Base-by-base conservation (phyloP, 495 filamentous ascomycete genomes). In the Podospora didyma region DNA sequence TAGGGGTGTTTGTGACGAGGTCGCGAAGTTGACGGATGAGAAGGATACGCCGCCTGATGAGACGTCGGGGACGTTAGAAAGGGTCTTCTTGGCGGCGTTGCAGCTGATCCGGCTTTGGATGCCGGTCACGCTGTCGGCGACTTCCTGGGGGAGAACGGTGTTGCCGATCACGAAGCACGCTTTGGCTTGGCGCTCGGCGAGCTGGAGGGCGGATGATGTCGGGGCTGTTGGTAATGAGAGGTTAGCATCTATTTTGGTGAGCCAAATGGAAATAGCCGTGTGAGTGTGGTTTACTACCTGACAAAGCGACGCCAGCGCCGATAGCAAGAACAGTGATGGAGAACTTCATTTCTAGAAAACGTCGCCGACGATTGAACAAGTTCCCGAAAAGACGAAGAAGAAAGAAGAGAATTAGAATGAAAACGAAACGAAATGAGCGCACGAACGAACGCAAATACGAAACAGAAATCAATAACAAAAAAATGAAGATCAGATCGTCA, bases 121-220 rank as follows among this genome's bases (percentile, higher is more conserved):
- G 34, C 21, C 26, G 16, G 50, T 62, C 23, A 69, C 76, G 14
- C 61, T 45, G 60, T 66, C 63, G 37, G 63, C 58, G 20, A 63
- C 60, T 47, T 75, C 72, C 1, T 58, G 28, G 6, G 76, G 75
- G 2, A 79, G 69, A 7, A 64, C 61, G n/a, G 57, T 44, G 51
- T 50, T 64, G 26, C 77, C 77, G 56, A 80, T 59, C 6, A 80
- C 48, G 68, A 78, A 80, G 68, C 77, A 80, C 21, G 73, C 72
- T 4, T 12, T 19, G 19, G 53, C 44, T 52, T 66, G 63, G 1
- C 63, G 51, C 12, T 58, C 23, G 4, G 26, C 9, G 26, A 31
- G 26, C 26, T 31, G 4, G 9, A 31, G 9, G 4, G 3, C 9
- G 17, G 52, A 51, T 14, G 56, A 3, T 19, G 51, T 26, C 16